These are phyloP conservation scores for Tubosaeta brunneosetosa DNA, from an alignment of 768 basidiomycete species.

Conservation along the genomic window DNA sequence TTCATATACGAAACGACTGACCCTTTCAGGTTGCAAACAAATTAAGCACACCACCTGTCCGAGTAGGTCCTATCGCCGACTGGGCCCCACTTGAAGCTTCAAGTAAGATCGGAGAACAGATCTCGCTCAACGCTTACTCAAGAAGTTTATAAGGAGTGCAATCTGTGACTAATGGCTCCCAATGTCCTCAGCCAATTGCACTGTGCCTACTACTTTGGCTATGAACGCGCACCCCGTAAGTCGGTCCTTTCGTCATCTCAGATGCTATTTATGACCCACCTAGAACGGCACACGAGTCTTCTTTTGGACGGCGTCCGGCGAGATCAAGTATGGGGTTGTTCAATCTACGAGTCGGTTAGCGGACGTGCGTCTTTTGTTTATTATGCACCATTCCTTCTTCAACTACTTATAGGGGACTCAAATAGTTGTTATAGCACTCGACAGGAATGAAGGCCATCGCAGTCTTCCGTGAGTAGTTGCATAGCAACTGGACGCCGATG, in stretches of 20 bases:
- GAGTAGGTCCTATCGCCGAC: slow-evolving; percentile 32
- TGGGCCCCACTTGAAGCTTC: slow-evolving; percentile 17
- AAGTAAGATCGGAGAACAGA: slow-evolving; percentile 20
- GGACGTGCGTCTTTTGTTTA: slow-evolving; percentile 43
- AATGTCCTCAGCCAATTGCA: slow-evolving; percentile 14
- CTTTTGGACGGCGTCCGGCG: slow-evolving; percentile 55
- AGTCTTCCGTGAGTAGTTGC: slow-evolving; percentile 52
- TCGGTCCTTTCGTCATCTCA: slow-evolving; percentile 8
- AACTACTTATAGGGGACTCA: slow-evolving; percentile 51
- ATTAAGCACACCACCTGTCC: slow-evolving; percentile 28
- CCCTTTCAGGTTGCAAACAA: slow-evolving; percentile 18
- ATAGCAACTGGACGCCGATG: not conserved
- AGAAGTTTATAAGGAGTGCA: slow-evolving; percentile 22
- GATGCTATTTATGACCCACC: slow-evolving; percentile 14
- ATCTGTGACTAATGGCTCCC: slow-evolving; percentile 16
- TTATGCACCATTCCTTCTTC: not conserved
- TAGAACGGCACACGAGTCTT: slow-evolving; percentile 68
- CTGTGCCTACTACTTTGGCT: slow-evolving; percentile 56
- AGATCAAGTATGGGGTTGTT: slow-evolving; percentile 58
- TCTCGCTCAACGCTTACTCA: slow-evolving; percentile 7
- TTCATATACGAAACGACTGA: slow-evolving; percentile 24
- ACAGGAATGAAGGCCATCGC: slow-evolving; percentile 39
- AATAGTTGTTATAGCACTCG: slow-evolving; percentile 48
- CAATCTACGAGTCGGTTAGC: slow-evolving; percentile 45
- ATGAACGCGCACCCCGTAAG: slow-evolving; percentile 68